phyloP scores from a whole-genome alignment of 2,329 filamentous ascomycete genomes.

The Fulvia fulva region DNA sequence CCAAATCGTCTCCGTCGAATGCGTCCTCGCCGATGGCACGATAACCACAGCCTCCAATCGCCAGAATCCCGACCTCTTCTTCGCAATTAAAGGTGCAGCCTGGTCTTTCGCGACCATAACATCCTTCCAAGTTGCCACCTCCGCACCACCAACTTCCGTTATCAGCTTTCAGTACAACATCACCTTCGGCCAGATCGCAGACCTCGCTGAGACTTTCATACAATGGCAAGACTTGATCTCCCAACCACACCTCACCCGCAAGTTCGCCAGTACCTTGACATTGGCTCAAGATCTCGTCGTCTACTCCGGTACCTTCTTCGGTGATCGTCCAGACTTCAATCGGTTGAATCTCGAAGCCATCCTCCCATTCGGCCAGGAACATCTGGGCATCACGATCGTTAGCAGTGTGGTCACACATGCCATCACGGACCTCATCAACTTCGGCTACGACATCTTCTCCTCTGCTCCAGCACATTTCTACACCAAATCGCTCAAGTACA shows the following conservation, averaged over 20 bases:
- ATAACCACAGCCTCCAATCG: conserved; percentile 36
- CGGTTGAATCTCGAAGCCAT: conserved; percentile 11
- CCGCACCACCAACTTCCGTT: conserved; percentile 20
- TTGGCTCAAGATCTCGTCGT: conserved; percentile 12
- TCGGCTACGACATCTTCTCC: conserved; percentile 13
- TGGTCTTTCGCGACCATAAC: conserved; percentile 28
- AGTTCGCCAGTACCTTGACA: conserved; percentile 19
- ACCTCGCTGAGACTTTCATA: conserved; percentile 18
- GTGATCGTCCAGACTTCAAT: conserved; percentile 16
- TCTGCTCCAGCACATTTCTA: conserved; percentile 23
- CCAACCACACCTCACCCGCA: conserved; percentile 14
- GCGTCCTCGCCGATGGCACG: conserved; percentile 40
- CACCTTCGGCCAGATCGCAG: conserved; percentile 14
- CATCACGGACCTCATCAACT: conserved; percentile 9
- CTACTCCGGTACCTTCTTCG: conserved; percentile 19
- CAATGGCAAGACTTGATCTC: conserved; percentile 18
- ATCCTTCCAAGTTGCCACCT: conserved; percentile 23
- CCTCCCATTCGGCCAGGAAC: conserved; percentile 8
- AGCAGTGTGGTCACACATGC: conserved; percentile 13
- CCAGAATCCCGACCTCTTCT: conserved; percentile 27
- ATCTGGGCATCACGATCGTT: conserved; percentile 7
- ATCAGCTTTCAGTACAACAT: conserved; percentile 22
- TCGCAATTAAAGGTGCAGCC: conserved; percentile 27
- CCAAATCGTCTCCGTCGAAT: conserved; percentile 39
- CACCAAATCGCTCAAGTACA: conserved; percentile 16